Evolutionary conservation across 305 asterid genomes (phyloP).

Genomic region (Euphrasia arctica): DNA sequence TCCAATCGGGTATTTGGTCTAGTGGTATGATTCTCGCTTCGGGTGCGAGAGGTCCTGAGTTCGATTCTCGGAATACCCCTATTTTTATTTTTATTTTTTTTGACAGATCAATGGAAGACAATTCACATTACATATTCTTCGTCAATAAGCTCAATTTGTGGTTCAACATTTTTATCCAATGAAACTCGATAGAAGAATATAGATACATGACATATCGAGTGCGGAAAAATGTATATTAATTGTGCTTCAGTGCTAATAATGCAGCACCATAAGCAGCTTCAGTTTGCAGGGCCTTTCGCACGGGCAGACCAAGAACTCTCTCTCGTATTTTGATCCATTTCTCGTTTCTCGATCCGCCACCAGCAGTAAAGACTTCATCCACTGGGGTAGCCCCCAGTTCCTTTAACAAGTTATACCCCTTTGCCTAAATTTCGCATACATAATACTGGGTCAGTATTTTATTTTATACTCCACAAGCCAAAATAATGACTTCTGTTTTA

Average conservation of each 20-base stretch:
- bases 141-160: not conserved
- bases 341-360: conserved; percentile 82
- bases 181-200: not conserved
- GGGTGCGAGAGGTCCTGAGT: conserved; percentile 80
- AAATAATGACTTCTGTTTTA: too few relatives aligned
- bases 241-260: conserved; percentile 54
- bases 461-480: too few relatives aligned
- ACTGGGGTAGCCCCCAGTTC: conserved; percentile 86
- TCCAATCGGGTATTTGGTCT: conserved; percentile 45
- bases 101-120: not conserved
- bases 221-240: not conserved
- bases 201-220: not conserved
- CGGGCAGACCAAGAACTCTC: conserved; percentile 81
- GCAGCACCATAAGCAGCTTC: conserved; percentile 99
- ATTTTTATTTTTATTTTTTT: not conserved
- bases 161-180: not conserved
- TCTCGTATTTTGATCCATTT: conserved; percentile 81
- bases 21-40: conserved; percentile 97
- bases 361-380: conserved; percentile 81
- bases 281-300: conserved; percentile 63
- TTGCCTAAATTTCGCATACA: conserved; percentile 47
- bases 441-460: too few relatives aligned
- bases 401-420: conserved; percentile 67
- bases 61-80: conserved; percentile 53
- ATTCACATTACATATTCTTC: not conserved